Percentiles rank a stretch among this genome's conserved stretches.
Conservation (phyloP, 345 rosid genomes). For the Populus simonii region DNA sequence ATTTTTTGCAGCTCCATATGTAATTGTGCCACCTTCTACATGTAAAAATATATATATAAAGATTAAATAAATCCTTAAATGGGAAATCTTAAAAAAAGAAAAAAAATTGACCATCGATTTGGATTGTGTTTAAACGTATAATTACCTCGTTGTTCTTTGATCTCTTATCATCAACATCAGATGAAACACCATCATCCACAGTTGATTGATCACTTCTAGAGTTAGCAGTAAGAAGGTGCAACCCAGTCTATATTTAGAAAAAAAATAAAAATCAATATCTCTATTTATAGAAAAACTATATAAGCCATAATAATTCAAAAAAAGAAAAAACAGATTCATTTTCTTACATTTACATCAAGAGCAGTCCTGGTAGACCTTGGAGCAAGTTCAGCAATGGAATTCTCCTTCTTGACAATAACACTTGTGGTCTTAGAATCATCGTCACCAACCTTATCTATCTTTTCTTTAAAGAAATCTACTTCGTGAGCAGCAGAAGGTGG, state of each 20-base stretch:
- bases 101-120: not conserved
- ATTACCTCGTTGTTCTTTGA: conserved; percentile 57
- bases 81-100: not conserved
- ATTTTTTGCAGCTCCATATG: conserved; percentile 63
- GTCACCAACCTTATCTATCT: conserved; percentile 24
- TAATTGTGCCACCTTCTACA: conserved; percentile 49
- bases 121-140: not conserved
- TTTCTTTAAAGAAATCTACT: conserved; percentile 76
- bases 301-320: not conserved
- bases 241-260: conserved; percentile 51
- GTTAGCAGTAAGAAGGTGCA: conserved; percentile 69
- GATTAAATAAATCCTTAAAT: not conserved
- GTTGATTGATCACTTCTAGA: conserved; percentile 75
- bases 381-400: conserved; percentile 24
- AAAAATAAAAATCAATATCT: not conserved
- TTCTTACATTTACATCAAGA: conserved; percentile 62
- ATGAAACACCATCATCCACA: conserved; percentile 71
- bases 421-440: conserved; percentile 4
- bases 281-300: not conserved
- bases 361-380: conserved; percentile 4
- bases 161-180: conserved; percentile 53
- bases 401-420: conserved; percentile 54
- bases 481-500: conserved; percentile 43
- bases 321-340: not conserved
- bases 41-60: not conserved